Base-by-base conservation (phyloP, 1,284 basidiomycete species). In the Bondarzewia mesenterica region DNA sequence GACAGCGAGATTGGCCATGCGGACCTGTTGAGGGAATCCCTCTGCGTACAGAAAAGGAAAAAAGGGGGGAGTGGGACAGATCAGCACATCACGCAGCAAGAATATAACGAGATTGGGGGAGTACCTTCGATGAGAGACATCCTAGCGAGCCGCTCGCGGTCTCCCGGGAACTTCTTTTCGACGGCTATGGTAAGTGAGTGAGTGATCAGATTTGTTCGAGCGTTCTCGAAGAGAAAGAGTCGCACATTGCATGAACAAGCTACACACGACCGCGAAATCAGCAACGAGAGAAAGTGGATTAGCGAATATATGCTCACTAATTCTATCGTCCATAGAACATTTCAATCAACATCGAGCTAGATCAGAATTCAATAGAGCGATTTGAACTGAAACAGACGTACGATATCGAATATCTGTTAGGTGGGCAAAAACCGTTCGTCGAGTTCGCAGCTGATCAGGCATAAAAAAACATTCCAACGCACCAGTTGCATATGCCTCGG, bases 71-170 rank as follows among this genome's bases (percentile, higher is more conserved):
- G 25, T 7, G 39, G 15, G 47, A 14, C 23, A 46, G 7, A 32
- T 41, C 55, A n/a, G n/a, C n/a, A n/a, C n/a, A n/a, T n/a, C n/a
- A n/a, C n/a, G n/a, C n/a, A n/a, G n/a, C n/a, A n/a, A n/a, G n/a
- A n/a, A n/a, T n/a, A n/a, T n/a, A 4, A 32, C 29, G 29, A 32
- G 5, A 32, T 12, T 12, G 29, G 12, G 5, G 5, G n/a, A 32
- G 29, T n/a, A 79, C 86, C 89, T 69, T 95, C 88, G 56, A 96
- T 93, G 58, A 96, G 72, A 2, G 85, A 89, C 90, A 96, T 93
- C 50, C 91, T 75, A 22, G 73, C 73, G 42, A 95, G 72, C 52
- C 80, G 76, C 2, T 91, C 90, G 38, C 78, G 73, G 60, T 93
- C 90, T 1, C 81, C 85, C 1, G 93, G 93, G 78, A 83, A 96